phyloP scores from a whole-genome alignment of 257 asterid species.

The Paulownia fortunei region DNA sequence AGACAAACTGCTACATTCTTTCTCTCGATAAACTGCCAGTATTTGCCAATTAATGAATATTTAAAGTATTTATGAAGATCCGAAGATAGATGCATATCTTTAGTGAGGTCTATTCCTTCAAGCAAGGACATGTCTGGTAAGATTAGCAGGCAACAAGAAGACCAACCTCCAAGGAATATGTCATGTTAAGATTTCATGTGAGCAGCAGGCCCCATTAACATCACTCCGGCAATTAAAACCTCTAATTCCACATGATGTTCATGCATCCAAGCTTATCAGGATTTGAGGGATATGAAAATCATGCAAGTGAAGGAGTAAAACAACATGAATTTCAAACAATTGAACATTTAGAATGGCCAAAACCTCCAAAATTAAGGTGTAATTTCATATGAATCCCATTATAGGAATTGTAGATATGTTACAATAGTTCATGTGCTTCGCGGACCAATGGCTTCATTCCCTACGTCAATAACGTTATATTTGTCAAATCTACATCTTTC shows the following conservation, averaged over 20 bases:
- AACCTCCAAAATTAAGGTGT: constrained; percentile 27
- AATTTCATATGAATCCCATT: constrained; percentile 33
- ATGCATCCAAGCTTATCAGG: background rate
- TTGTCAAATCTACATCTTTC: constrained; percentile 45
- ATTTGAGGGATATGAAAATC: background rate
- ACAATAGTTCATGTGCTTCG: constrained; percentile 44
- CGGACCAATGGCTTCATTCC: constrained; percentile 93
- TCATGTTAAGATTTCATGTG: no score
- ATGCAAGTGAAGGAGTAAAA: background rate
- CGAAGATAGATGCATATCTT: background rate
- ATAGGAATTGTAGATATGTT: constrained; percentile 42
- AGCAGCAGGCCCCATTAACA: no score
- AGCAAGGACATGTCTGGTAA: background rate
- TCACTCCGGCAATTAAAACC: no score
- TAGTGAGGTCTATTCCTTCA: background rate
- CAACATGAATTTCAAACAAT: constrained; percentile 14
- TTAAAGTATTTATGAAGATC: no score
- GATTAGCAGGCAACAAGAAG: no score
- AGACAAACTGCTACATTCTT: no score
- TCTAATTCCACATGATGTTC: background rate
- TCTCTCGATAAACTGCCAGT: no score
- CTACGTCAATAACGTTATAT: constrained; percentile 38
- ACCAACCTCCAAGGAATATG: no score
- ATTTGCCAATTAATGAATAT: no score
- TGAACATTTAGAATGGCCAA: constrained; percentile 14